Conservation (phyloP, 441 rosid species). For the Syzygium malaccense region DNA sequence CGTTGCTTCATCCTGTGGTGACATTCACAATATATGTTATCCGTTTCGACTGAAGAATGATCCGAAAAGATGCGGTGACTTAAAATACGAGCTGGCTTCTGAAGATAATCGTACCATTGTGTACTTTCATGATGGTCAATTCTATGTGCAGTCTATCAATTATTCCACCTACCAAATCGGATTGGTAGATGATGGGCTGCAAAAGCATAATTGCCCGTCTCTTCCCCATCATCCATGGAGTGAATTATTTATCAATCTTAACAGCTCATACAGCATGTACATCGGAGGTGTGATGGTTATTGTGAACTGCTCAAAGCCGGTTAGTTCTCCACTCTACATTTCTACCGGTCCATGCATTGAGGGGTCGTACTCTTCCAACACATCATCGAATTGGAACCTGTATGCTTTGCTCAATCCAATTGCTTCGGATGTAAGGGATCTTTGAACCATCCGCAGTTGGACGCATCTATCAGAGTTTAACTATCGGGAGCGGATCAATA, state of each 20-base stretch:
- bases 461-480: background rate
- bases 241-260: too few species aligned
- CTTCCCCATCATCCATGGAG: background rate
- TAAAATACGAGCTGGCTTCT: background rate
- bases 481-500: background rate
- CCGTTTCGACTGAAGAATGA: background rate
- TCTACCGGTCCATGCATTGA: rapidly evolving
- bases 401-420: background rate
- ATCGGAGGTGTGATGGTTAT: background rate
- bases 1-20: background rate
- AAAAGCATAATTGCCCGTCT: background rate
- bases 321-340: background rate
- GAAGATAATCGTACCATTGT: background rate
- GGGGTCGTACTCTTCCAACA: rapidly evolving
- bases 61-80: background rate
- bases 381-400: background rate
- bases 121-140: background rate
- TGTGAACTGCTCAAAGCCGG: rapidly evolving
- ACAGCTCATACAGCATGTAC: too few species aligned
- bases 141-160: background rate
- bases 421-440: background rate
- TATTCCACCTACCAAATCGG: rapidly evolving
- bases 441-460: background rate
- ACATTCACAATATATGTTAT: rapidly evolving
- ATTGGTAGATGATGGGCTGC: background rate